A percentile compares a stretch with the other conserved stretches of the same genome.
Evolutionary conservation across 2,329 filamentous ascomycete genomes (phyloP).

Genomic region (Calonectria crousiana): DNA sequence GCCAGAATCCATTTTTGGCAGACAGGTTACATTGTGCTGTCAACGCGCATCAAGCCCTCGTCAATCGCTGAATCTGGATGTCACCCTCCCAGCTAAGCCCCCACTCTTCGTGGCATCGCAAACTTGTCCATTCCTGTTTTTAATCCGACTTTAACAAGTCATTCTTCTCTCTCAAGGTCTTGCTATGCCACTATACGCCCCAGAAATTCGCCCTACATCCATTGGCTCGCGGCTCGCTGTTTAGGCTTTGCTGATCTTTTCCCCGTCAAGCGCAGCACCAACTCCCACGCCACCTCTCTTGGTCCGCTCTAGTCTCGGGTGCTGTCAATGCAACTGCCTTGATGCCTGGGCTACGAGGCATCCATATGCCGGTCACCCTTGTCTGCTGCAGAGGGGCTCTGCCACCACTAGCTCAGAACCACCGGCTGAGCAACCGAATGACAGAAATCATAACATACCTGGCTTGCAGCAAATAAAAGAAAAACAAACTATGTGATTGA

Average conservation of each 20-base stretch:
- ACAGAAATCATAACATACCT: not conserved
- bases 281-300: slow-evolving; percentile 22
- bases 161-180: not conserved
- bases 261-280: slow-evolving; percentile 22
- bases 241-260: slow-evolving; percentile 33
- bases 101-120: not conserved
- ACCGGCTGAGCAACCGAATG: slow-evolving; percentile 16
- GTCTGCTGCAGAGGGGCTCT: slow-evolving; percentile 21
- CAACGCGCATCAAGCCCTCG: slow-evolving; percentile 9
- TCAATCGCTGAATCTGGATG: slow-evolving; percentile 14
- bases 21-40: slow-evolving; percentile 19
- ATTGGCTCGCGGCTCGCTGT: slow-evolving; percentile 30
- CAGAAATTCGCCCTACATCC: not conserved
- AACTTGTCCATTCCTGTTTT: slow-evolving; percentile 6
- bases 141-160: not conserved
- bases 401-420: slow-evolving; percentile 31
- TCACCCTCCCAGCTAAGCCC: slow-evolving; percentile 2
- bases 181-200: slow-evolving; percentile 14
- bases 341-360: slow-evolving; percentile 41
- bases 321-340: slow-evolving; percentile 3
- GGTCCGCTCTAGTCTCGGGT: slow-evolving; percentile 26
- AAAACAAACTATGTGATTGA: not conserved
- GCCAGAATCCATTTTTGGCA: slow-evolving; percentile 16
- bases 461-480: not conserved
- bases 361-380: slow-evolving; percentile 13